These are phyloP conservation scores for Zoysia pacifica DNA, from an alignment of 176 grass and related monocot species.

Conservation along the genomic window DNA sequence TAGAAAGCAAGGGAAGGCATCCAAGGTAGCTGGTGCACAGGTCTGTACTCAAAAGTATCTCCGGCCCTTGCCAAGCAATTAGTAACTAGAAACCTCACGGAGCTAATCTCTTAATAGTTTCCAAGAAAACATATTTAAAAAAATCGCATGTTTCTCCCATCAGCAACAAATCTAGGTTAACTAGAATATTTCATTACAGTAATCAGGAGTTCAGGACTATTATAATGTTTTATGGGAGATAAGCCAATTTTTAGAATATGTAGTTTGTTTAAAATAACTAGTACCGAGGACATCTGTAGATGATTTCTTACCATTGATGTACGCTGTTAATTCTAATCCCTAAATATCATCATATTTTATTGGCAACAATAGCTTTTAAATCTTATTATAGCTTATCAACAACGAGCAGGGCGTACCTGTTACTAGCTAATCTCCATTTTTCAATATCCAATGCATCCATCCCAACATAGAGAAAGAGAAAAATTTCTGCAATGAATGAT, in stretches of 20 bases:
- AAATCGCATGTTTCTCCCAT: neutral
- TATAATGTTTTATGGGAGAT: neutral
- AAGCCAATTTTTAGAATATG: slow-evolving; percentile 7
- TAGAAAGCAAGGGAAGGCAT: slow-evolving; percentile 22
- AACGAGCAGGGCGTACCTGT: slow-evolving; percentile 54
- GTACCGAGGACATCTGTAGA: neutral
- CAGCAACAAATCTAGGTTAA: slow-evolving; percentile 11
- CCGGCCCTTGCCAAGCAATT: slow-evolving; percentile 11
- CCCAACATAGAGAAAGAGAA: slow-evolving; percentile 96
- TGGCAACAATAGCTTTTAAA: slow-evolving; percentile 19
- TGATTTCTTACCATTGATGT: neutral
- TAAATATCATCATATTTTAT: slow-evolving; percentile 16
- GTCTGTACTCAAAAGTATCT: neutral
- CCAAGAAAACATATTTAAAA: neutral
- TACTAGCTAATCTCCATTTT: slow-evolving; percentile 92
- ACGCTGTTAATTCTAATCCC: neutral
- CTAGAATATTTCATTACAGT: slow-evolving; percentile 17
- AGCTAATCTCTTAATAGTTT: slow-evolving; percentile 7
- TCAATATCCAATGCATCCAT: slow-evolving; percentile 99
- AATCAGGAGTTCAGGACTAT: neutral
- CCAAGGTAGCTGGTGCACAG: neutral
- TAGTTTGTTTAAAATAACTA: slow-evolving; percentile 18
- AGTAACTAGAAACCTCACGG: slow-evolving; percentile 25
- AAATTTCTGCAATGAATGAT: slow-evolving; percentile 92
- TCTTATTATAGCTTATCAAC: slow-evolving; percentile 6